These are phyloP conservation scores for Cenchrus fungigraminus DNA, from an alignment of 176 grass and related monocot species.

Conservation along the genomic window DNA sequence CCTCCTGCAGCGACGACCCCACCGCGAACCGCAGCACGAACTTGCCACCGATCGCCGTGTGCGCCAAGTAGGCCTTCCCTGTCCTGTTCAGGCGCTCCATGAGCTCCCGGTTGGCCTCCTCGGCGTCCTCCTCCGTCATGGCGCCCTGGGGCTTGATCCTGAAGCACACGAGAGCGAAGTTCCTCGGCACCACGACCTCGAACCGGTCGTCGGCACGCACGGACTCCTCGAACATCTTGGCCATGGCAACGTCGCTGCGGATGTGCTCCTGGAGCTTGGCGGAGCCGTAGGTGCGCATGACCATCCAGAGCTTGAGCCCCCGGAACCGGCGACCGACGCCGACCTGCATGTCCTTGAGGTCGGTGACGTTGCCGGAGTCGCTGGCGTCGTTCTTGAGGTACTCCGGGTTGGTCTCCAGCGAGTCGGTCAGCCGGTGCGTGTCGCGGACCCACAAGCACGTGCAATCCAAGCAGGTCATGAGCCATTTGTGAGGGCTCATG, in stretches of 20 bases:
- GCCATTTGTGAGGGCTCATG: slow-evolving; percentile 67
- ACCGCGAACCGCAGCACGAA: slow-evolving; percentile 56
- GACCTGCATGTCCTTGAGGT: slow-evolving; percentile 67
- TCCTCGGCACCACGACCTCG: slow-evolving; percentile 36
- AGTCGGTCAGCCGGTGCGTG: slow-evolving; percentile 29
- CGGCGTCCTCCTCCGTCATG: slow-evolving; percentile 29
- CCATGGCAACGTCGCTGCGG: slow-evolving; percentile 64
- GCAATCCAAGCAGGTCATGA: slow-evolving; percentile 52
- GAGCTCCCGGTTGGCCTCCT: slow-evolving; percentile 33
- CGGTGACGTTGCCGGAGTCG: slow-evolving; percentile 49
- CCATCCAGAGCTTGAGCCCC: slow-evolving; percentile 61
- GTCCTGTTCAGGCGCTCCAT: slow-evolving; percentile 49
- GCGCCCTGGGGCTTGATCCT: slow-evolving; percentile 23
- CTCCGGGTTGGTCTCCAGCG: slow-evolving; percentile 52
- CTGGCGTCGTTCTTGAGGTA: slow-evolving; percentile 67
- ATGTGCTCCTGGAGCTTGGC: slow-evolving; percentile 60
- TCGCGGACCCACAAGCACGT: slow-evolving; percentile 57
- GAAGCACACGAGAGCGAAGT: slow-evolving; percentile 57
- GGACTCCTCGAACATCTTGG: slow-evolving; percentile 45
- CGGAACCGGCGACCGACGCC: slow-evolving; percentile 62
- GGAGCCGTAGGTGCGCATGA: slow-evolving; percentile 44
- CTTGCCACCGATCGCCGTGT: slow-evolving; percentile 44
- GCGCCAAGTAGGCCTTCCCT: slow-evolving; percentile 40
- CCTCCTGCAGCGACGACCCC: slow-evolving; percentile 45
- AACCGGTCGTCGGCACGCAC: slow-evolving; percentile 46